Conservation (phyloP, 257 asterid genomes). For the Cordia subcordata region DNA sequence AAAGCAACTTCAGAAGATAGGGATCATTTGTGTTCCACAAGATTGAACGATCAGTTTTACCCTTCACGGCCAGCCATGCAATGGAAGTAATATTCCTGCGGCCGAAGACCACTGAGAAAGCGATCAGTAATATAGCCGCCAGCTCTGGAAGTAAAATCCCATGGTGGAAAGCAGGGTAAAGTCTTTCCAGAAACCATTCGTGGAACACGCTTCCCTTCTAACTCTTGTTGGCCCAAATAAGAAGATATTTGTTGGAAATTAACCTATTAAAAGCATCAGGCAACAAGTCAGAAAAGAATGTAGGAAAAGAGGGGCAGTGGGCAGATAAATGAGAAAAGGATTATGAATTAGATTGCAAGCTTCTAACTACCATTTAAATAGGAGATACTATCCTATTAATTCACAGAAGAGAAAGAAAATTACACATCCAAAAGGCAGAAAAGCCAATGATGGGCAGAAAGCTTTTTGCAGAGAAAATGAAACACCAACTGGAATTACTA, state of each 20-base stretch:
- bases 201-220: slow-evolving; percentile 98
- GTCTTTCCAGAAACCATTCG: slow-evolving; percentile 99
- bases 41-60: slow-evolving; percentile 32
- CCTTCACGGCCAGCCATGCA: slow-evolving; percentile 99
- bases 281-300: slow-evolving; percentile 7
- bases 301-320: slow-evolving; percentile 12
- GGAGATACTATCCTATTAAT: too few species aligned
- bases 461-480: too few species aligned
- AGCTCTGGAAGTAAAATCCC: slow-evolving; percentile 95
- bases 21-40: too few species aligned
- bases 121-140: slow-evolving; percentile 97
- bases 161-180: slow-evolving; percentile 85
- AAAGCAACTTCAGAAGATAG: too few species aligned
- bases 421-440: too few species aligned
- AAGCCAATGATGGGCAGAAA: too few species aligned
- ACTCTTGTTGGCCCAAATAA: slow-evolving; percentile 93
- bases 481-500: too few species aligned
- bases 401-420: too few species aligned
- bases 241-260: slow-evolving; percentile 99
- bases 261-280: slow-evolving; percentile 44
- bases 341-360: neutral
- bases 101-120: slow-evolving; percentile 93
- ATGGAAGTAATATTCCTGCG: slow-evolving; percentile 95
- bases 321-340: neutral
- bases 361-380: too few species aligned